These are phyloP conservation scores for Leptodontidium sp. DNA, from an alignment of 2,329 filamentous ascomycete genomes.

Conservation along the genomic window DNA sequence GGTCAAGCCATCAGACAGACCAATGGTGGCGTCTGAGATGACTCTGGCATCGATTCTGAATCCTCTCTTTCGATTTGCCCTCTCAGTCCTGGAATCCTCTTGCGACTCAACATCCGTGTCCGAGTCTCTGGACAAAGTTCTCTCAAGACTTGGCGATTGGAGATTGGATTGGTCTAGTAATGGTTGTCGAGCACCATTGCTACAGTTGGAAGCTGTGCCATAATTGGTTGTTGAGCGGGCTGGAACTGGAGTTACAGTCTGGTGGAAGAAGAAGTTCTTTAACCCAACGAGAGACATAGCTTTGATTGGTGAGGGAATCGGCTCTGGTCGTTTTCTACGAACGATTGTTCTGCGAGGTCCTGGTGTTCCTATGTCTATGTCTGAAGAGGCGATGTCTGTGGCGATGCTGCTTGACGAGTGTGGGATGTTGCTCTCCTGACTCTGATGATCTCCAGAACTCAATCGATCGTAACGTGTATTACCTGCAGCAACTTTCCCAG, in stretches of 20 bases:
- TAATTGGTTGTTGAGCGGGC: conserved; percentile 21
- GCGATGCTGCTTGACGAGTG: background rate
- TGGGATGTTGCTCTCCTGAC: conserved; percentile 16
- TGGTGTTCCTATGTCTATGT: conserved; percentile 10
- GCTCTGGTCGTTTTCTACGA: conserved; percentile 29
- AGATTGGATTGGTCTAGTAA: conserved; percentile 25
- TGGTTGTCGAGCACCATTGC: conserved; percentile 33
- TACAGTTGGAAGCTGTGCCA: conserved; percentile 30
- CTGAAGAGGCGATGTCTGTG: background rate
- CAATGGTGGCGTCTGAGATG: conserved; percentile 64
- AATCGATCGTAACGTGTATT: conserved; percentile 11
- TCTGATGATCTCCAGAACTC: background rate
- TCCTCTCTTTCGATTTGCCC: conserved; percentile 38
- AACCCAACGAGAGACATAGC: conserved; percentile 46
- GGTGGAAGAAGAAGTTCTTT: conserved; percentile 46
- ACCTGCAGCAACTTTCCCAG: conserved; percentile 6
- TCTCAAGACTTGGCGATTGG: background rate
- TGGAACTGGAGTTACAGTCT: conserved; percentile 35
- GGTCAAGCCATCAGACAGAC: conserved; percentile 68
- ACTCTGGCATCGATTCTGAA: conserved; percentile 47
- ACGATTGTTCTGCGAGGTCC: conserved; percentile 23
- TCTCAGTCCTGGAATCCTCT: conserved; percentile 38
- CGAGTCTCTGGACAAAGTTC: conserved; percentile 17
- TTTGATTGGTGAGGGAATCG: conserved; percentile 27
- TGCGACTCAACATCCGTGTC: conserved; percentile 43